These are phyloP conservation scores for Podaxis mareebaensis DNA, from an alignment of 768 basidiomycete species.

Conservation along the genomic window DNA sequence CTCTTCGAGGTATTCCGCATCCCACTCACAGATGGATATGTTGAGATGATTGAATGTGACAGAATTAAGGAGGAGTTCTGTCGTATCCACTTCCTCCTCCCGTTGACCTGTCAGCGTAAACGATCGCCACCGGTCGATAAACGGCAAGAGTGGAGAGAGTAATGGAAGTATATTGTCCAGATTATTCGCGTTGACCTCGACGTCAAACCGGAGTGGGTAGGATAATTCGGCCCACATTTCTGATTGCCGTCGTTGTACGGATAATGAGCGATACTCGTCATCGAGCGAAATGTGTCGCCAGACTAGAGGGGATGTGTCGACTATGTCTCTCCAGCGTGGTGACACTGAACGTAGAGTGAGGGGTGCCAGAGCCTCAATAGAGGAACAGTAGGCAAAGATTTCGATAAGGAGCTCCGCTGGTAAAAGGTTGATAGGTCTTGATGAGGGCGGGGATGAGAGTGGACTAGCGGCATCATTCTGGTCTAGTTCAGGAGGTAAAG, in stretches of 20 bases:
- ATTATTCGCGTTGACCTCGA: constrained; percentile 49
- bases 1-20: constrained; percentile 32
- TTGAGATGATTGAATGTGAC: constrained; percentile 36
- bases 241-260: constrained; percentile 40
- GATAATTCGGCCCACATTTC: constrained; percentile 56
- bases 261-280: constrained; percentile 38
- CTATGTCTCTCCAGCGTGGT: constrained; percentile 56
- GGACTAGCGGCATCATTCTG: background rate
- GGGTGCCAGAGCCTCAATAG: constrained; percentile 47
- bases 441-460: constrained; percentile 13
- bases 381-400: constrained; percentile 51
- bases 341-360: constrained; percentile 56
- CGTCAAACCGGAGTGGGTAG: constrained; percentile 51
- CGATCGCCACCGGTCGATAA: constrained; percentile 58
- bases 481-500: background rate
- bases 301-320: constrained; percentile 51
- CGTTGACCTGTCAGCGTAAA: constrained; percentile 46
- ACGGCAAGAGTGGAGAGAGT: constrained; percentile 60
- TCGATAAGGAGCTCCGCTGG: constrained; percentile 66
- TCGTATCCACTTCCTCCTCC: constrained; percentile 33
- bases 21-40: constrained; percentile 37
- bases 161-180: constrained; percentile 59
- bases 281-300: constrained; percentile 63
- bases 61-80: constrained; percentile 26
- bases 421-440: constrained; percentile 32